A percentile compares a stretch with the other conserved stretches of the same genome.
phyloP scores from a whole-genome alignment of 2,329 filamentous ascomycete genomes.

The Sclerotinia trifoliorum region DNA sequence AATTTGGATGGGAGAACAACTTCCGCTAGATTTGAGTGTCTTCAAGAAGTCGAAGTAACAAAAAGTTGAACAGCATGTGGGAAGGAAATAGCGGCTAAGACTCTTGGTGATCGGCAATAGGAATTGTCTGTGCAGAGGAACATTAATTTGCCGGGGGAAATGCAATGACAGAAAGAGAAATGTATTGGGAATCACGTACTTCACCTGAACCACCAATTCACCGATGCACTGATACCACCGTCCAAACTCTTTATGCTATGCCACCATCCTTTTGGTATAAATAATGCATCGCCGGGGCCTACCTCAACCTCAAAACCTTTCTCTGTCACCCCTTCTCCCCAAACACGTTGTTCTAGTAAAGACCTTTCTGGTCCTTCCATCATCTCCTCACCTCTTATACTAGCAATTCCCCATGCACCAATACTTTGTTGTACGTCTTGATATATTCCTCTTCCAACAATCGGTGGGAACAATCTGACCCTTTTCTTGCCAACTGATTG shows the following conservation, averaged over 20 bases:
- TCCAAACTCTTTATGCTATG: conserved; percentile 72
- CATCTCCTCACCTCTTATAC: conserved; percentile 78
- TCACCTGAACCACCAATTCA: conserved; percentile 58
- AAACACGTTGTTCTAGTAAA: conserved; percentile 67
- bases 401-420: conserved; percentile 41
- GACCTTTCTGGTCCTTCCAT: conserved; percentile 76
- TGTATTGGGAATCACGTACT: background rate
- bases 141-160: background rate
- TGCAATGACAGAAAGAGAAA: background rate
- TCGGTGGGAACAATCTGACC: conserved; percentile 69
- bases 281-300: conserved; percentile 66
- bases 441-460: conserved; percentile 64
- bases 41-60: conserved; percentile 43
- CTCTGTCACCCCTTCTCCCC: conserved; percentile 47
- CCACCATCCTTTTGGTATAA: conserved; percentile 84
- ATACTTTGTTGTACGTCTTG: conserved; percentile 45
- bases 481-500: conserved; percentile 74
- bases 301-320: conserved; percentile 48
- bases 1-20: conserved; percentile 70
- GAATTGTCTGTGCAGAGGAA: background rate
- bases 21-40: conserved; percentile 57
- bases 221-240: conserved; percentile 40
- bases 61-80: conserved; percentile 6
- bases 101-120: background rate
- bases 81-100: background rate